These are phyloP conservation scores for Oxyria digyna DNA, from an alignment of 148 eudicot genomes.

Conservation along the genomic window DNA sequence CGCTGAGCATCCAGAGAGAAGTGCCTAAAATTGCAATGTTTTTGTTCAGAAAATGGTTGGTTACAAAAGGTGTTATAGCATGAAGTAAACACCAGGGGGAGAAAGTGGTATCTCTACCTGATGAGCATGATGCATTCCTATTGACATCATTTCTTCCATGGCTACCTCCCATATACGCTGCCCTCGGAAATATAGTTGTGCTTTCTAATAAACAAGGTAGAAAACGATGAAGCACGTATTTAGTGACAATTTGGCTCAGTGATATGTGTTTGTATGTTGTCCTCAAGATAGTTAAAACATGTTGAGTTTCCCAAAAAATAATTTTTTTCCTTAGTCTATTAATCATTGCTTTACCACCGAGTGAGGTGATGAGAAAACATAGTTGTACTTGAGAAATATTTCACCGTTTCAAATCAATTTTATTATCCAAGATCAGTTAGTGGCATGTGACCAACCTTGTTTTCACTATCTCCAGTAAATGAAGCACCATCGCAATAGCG, in stretches of 20 bases:
- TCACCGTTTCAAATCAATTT: not conserved
- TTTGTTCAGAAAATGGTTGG: not conserved
- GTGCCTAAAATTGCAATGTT: conserved; percentile 25
- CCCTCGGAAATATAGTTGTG: conserved; percentile 65
- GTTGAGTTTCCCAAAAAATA: no score
- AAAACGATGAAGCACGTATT: not conserved
- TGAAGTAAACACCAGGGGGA: not conserved
- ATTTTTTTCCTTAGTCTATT: no score
- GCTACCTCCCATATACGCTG: conserved; percentile 72
- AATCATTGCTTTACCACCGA: not conserved
- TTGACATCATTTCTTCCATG: conserved; percentile 63
- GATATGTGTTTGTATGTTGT: not conserved
- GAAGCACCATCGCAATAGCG: conserved; percentile 99
- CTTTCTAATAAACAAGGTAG: conserved; percentile 27
- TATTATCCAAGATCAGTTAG: not conserved
- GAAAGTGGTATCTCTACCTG: conserved; percentile 29
- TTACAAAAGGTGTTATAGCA: not conserved
- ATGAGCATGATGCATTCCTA: conserved; percentile 68
- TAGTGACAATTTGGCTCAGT: not conserved
- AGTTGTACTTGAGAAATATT: not conserved
- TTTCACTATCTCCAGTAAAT: conserved; percentile 67
- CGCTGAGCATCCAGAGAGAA: conserved; percentile 52
- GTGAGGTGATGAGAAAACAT: not conserved
- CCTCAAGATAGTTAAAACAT: not conserved
- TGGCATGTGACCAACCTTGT: conserved; percentile 38